Base-by-base conservation (phyloP, 116 monocot species). In the Zostera marina region DNA sequence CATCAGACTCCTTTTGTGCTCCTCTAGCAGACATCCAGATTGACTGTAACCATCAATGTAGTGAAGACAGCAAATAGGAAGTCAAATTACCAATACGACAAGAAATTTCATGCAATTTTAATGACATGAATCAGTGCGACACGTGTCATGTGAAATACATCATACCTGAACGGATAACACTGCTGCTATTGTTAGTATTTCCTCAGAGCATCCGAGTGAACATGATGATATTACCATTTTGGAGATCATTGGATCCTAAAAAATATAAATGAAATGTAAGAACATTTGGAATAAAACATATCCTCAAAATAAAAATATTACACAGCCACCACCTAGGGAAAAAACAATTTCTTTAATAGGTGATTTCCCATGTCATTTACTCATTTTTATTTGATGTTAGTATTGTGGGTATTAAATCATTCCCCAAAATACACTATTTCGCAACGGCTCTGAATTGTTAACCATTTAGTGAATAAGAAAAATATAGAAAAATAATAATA, bases 131-230 rank as follows among this genome's bases (percentile, higher is more conserved):
- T 0, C 4, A 32, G 32, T 32, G 32, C 5, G 32, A 32, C 32
- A 32, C 32, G 4, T 26, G 26, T 39, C 32, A 11, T 26, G 26
- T 39, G 17, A 56, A 39, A 43, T 9, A 42, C 55, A 74, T 58
- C 55, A 74, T 58, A 78, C 94, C 88, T 94, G 88, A 82, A 96
- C 80, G 21, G 96, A 89, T 13, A 96, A 73, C 68, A 96, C 61
- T 63, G 85, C 85, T 61, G 89, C 89, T 62, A 96, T 80, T 12
- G 78, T 96, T 39, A 88, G 57, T 45, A 84, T 78, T 72, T 96
- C 96, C 64, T 96, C 89, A 25, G 80, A 80, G 67, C 96, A 96
- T n/a, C 82, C 85, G 67, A 80, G 66, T 26, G 60, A 44, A 58
- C 66, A 55, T 44, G 85, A 75, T 52, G 96, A 73, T 57, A 96